A percentile compares a stretch with the other conserved stretches of the same genome.
phyloP scores from a whole-genome alignment of 1,284 basidiomycete genomes.

The Ustilago hordei region DNA sequence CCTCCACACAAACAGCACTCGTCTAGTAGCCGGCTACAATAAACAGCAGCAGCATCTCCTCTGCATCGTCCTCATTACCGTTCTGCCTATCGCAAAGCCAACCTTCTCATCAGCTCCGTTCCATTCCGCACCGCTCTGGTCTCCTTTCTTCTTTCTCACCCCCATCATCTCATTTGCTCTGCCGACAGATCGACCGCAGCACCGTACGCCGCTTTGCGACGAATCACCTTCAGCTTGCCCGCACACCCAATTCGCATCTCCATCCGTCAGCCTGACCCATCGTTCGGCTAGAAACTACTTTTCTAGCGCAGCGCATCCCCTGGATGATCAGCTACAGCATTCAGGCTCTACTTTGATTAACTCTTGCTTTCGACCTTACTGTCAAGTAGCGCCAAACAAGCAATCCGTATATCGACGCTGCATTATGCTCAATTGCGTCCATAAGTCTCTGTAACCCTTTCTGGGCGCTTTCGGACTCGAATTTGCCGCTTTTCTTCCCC shows the following conservation, averaged over 20 bases:
- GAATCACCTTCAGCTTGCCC: neutral
- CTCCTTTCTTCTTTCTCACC: neutral
- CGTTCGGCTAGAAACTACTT: too few species aligned
- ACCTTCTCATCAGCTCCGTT: neutral
- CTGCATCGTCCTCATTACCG: neutral
- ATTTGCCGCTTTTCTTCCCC: neutral
- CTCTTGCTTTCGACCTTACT: neutral
- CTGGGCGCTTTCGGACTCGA: neutral
- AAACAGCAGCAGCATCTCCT: neutral
- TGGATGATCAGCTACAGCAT: too few species aligned
- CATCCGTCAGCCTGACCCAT: too few species aligned
- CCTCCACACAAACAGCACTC: slow-evolving; percentile 6
- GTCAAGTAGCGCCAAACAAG: neutral
- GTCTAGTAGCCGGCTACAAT: slow-evolving; percentile 7
- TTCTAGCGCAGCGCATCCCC: too few species aligned
- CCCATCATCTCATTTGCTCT: neutral
- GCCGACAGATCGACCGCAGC: too few species aligned
- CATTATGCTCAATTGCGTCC: slow-evolving; percentile 13
- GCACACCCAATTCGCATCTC: neutral
- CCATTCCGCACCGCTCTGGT: neutral
- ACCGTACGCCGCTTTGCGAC: too few species aligned
- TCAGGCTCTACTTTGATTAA: too few species aligned
- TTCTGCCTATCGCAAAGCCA: neutral
- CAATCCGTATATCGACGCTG: neutral
- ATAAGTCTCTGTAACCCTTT: slow-evolving; percentile 6